Base-by-base conservation (phyloP, 73 alveolate species). In the Effrenium voratum region DNA sequence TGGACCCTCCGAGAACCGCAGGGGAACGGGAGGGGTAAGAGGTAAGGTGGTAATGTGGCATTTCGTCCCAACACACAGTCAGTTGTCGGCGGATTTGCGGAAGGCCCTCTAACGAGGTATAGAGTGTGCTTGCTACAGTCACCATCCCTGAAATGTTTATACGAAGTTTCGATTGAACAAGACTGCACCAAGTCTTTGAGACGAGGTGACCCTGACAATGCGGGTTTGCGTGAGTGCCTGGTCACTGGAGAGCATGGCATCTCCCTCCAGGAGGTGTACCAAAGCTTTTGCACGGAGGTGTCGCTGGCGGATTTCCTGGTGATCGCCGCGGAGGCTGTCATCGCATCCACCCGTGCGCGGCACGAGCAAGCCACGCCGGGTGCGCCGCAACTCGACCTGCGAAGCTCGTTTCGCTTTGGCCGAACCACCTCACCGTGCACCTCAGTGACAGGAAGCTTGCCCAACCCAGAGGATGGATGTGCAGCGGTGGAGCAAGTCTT, bases 321-420 rank as follows among this genome's bases (percentile, higher is more conserved):
- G 57, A 70, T 90, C n/a, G 97, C 97, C 19, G 97, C 97, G 12
- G 97, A 90, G 87, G 97, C 97, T 8, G 97, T 90, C 72, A 90
- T 90, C n/a, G 77, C 85, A 5, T 90, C 87, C 59, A 70, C 97
- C 2, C 57, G 97, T 30, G 88, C 72, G 52, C 81, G 95, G 36
- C 81, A 84, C 19, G 59, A 49, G 40, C 52, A 10, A 12, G 93
- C 93, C 49, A 82, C 28, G 44, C 66, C 90, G 47, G 90, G 68
- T 30, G 75, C 87, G 55, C 79, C 88, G 2, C 2, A 19, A 30
- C 40, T 90, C 44, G 97, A 90, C 57, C 59, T 90, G 41, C 77
- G 77, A 6, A 44, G 49, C 59, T 22, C 41, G 34, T 90, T 90
- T 76, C 38, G 44, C n/a, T 90, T 68, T 47, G 97, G 97, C 34